phyloP scores from a whole-genome alignment of 2,329 filamentous ascomycete species.

The Aspergillus sp. region DNA sequence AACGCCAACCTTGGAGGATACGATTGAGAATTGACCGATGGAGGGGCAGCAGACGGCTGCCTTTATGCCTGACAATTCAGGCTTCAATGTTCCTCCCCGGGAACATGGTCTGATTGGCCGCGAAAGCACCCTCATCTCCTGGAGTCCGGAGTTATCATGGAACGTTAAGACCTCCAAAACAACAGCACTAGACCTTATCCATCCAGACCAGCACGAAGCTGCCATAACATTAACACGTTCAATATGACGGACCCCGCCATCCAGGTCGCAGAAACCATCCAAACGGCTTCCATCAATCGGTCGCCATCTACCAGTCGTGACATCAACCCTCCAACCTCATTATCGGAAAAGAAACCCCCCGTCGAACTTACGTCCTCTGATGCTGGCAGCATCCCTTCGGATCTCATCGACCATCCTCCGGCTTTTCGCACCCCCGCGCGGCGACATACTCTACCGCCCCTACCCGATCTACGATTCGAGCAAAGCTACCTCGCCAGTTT shows the following conservation, averaged over 20 bases:
- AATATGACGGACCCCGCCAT: constrained; percentile 59
- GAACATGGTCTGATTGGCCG: not conserved
- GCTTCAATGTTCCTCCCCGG: not conserved
- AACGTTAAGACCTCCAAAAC: too few relatives aligned
- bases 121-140: not conserved
- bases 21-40: constrained; percentile 7
- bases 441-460: constrained; percentile 61
- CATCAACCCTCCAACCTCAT: constrained; percentile 74
- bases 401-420: constrained; percentile 43
- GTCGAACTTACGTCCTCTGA: constrained; percentile 49
- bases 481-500: constrained; percentile 97
- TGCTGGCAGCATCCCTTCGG: constrained; percentile 47
- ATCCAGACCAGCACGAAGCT: not conserved
- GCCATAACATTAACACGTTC: too few relatives aligned
- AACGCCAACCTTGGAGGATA: not conserved
- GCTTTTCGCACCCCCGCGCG: constrained; percentile 37
- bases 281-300: constrained; percentile 74
- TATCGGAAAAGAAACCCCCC: constrained; percentile 65
- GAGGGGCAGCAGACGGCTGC: constrained; percentile 23
- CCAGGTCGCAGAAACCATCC: constrained; percentile 75
- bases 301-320: constrained; percentile 72
- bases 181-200: not conserved
- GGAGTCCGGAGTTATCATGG: not conserved
- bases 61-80: constrained; percentile 12
- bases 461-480: constrained; percentile 87